Conservation (phyloP, 2,329 filamentous ascomycete genomes). For the Aspergillus pseudotamarii region DNA sequence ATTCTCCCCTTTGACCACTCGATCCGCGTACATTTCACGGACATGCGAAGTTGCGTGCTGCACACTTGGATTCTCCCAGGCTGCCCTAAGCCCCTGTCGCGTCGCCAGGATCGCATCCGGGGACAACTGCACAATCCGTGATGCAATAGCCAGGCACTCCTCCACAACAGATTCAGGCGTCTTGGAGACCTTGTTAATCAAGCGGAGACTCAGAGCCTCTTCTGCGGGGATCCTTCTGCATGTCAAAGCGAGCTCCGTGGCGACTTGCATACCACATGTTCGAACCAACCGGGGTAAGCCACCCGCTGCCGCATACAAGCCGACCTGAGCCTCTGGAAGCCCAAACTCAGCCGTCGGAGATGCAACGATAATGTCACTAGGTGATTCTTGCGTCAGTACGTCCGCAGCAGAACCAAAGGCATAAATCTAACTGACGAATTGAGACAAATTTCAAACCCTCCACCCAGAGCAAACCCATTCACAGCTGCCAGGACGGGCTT, state of each 20-base stretch:
- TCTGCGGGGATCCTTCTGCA: neutral
- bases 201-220: neutral
- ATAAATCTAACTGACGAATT: neutral
- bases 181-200: neutral
- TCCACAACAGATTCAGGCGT: neutral
- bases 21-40: neutral
- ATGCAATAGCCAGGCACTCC: neutral
- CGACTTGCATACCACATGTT: neutral
- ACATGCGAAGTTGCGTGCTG: neutral
- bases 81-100: neutral
- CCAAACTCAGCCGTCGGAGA: neutral
- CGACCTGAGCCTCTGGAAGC: neutral
- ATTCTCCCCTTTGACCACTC: neutral
- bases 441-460: neutral
- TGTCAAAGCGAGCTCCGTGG: neutral
- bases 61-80: neutral
- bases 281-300: neutral
- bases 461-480: neutral
- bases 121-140: neutral
- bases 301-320: neutral
- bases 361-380: neutral
- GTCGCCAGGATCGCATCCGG: neutral
- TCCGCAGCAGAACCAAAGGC: no score
- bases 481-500: neutral
- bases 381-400: fast-evolving